Evolutionary conservation across 306 rosid species (phyloP).

Genomic region (Rosa rugosa): DNA sequence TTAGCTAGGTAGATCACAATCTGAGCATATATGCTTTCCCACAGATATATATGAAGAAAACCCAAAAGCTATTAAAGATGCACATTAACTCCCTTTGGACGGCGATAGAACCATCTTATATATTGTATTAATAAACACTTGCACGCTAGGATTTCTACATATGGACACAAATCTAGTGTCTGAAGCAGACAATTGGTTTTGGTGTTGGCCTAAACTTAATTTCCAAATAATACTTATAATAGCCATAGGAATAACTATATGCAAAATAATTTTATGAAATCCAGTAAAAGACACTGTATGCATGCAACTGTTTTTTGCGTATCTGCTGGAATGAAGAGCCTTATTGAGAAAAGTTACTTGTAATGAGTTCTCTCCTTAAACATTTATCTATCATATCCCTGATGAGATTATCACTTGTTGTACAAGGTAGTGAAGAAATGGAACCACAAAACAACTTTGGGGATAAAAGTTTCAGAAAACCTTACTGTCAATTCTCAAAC

Average conservation of each 20-base stretch:
- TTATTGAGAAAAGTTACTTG: neutral
- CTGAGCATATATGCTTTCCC: no score
- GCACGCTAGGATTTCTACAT: neutral
- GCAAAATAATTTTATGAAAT: no score
- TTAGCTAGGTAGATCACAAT: neutral
- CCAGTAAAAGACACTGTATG: neutral
- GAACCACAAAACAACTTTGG: constrained; percentile 17
- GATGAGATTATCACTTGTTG: neutral
- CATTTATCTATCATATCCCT: neutral
- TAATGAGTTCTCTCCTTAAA: neutral
- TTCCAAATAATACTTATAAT: neutral
- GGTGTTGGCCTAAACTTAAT: neutral
- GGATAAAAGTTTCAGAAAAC: constrained; percentile 20
- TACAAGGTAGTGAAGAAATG: constrained; percentile 20
- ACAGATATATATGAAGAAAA: neutral
- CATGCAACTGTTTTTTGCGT: neutral
- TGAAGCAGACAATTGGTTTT: neutral
- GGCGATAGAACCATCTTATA: neutral
- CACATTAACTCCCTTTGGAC: neutral
- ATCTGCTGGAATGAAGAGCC: neutral
- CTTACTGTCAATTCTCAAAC: constrained; percentile 98
- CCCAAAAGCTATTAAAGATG: neutral
- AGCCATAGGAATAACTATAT: neutral
- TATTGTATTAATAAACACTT: neutral
- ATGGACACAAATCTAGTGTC: neutral